phyloP scores from a whole-genome alignment of 2,329 filamentous ascomycete genomes.

The Beauveria sp. region DNA sequence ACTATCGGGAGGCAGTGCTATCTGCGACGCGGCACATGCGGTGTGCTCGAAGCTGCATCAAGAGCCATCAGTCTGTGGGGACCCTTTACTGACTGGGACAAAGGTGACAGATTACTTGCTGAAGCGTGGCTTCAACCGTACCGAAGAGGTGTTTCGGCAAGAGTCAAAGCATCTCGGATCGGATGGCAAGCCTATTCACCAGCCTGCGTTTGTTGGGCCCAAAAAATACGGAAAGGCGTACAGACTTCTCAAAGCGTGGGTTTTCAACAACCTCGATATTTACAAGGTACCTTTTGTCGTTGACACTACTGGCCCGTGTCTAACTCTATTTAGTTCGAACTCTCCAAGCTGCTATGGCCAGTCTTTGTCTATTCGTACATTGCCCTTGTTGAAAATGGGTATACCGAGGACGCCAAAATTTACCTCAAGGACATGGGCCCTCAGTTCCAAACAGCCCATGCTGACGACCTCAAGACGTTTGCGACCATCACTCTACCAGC shows the following conservation, averaged over 20 bases:
- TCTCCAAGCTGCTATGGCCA: slow-evolving; percentile 84
- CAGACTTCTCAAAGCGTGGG: slow-evolving; percentile 68
- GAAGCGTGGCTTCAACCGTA: slow-evolving; percentile 89
- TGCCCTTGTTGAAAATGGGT: slow-evolving; percentile 65
- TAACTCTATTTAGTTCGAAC: slow-evolving; percentile 58
- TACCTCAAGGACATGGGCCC: slow-evolving; percentile 63
- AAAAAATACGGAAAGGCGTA: slow-evolving; percentile 72
- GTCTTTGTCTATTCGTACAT: slow-evolving; percentile 91
- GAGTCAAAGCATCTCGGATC: slow-evolving; percentile 80
- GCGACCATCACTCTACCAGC: slow-evolving; percentile 65
- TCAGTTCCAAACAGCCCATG: slow-evolving; percentile 69
- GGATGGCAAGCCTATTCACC: slow-evolving; percentile 68
- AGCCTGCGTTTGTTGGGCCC: slow-evolving; percentile 62
- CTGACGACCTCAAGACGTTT: slow-evolving; percentile 72
- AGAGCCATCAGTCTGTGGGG: not conserved
- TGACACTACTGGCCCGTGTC: slow-evolving; percentile 11
- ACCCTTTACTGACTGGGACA: slow-evolving; percentile 12
- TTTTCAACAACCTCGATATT: slow-evolving; percentile 85
- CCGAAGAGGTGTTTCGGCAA: slow-evolving; percentile 84
- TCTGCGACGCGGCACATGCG: not conserved
- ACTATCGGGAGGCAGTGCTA: slow-evolving; percentile 16
- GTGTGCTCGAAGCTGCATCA: no score
- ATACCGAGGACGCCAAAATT: slow-evolving; percentile 60
- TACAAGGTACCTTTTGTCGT: slow-evolving; percentile 61
- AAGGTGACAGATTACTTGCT: slow-evolving; percentile 86